phyloP scores from a whole-genome alignment of 164 flowering plant species.

The Chimonanthus salicifolius region DNA sequence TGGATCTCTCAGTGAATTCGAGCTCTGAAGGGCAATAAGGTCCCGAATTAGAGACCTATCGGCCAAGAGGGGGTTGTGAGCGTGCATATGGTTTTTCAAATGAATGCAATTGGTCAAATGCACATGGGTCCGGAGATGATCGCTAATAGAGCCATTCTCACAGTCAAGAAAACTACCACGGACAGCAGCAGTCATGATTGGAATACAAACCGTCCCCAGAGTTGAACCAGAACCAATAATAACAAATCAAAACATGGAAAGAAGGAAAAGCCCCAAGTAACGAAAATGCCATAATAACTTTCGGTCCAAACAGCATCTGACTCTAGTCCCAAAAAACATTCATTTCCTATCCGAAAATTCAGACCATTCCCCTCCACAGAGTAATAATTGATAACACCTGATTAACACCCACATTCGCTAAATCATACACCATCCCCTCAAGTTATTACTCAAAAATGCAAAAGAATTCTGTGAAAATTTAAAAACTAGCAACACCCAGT shows the following conservation, averaged over 20 bases:
- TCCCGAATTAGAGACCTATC: conserved; percentile 84
- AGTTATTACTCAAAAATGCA: background rate
- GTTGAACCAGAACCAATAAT: conserved; percentile 6
- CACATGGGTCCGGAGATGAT: conserved; percentile 88
- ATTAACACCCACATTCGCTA: background rate
- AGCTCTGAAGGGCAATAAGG: conserved; percentile 78
- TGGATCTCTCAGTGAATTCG: conserved; percentile 89
- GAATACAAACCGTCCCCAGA: conserved; percentile 16
- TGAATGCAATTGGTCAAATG: conserved; percentile 95
- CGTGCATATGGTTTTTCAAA: conserved; percentile 94
- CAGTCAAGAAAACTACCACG: conserved; percentile 67
- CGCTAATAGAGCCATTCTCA: conserved; percentile 67
- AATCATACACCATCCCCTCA: background rate
- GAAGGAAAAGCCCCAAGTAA: background rate
- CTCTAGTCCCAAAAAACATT: background rate
- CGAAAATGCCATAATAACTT: background rate
- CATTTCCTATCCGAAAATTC: background rate
- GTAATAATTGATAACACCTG: background rate
- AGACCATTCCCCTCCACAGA: background rate
- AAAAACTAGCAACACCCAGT: too few relatives aligned
- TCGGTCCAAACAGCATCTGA: background rate
- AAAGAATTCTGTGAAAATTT: background rate
- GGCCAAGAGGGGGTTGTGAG: conserved; percentile 65
- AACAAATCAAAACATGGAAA: conserved; percentile 5
- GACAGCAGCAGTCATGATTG: conserved; percentile 79